phyloP scores from a whole-genome alignment of 2,329 filamentous ascomycete species.

The Ambrosiella xylebori region DNA sequence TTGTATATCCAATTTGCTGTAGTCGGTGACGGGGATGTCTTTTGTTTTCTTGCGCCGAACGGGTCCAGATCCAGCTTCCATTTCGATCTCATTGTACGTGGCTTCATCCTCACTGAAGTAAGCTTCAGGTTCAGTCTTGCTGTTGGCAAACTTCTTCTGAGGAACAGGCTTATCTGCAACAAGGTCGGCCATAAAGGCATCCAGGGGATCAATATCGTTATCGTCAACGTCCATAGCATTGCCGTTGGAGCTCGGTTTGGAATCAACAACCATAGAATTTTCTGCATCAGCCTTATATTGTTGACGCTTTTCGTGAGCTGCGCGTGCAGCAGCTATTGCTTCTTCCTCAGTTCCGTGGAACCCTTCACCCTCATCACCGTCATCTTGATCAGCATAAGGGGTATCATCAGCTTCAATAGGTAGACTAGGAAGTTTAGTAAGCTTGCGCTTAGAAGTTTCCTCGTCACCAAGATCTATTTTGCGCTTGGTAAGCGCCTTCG shows the following conservation, averaged over 20 bases:
- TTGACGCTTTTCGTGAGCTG: conserved; percentile 64
- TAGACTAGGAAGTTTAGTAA: conserved; percentile 74
- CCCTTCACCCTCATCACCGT: conserved; percentile 57
- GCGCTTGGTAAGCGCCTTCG: conserved; percentile 47
- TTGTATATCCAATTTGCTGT: conserved; percentile 69
- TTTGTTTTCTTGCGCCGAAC: conserved; percentile 66
- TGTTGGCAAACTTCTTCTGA: conserved; percentile 16
- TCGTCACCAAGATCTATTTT: conserved; percentile 80
- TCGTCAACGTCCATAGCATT: conserved; percentile 42
- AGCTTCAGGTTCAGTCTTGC: conserved; percentile 53
- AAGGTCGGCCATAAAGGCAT: conserved; percentile 84
- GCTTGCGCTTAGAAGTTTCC: conserved; percentile 68
- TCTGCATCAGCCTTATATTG: conserved; percentile 24
- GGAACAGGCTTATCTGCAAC: conserved; percentile 26
- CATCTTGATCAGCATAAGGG: conserved; percentile 44
- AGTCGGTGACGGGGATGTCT: conserved; percentile 77
- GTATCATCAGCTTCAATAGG: conserved; percentile 47
- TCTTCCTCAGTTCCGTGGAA: conserved; percentile 77
- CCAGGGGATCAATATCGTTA: conserved; percentile 61
- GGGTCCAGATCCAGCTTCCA: conserved; percentile 34
- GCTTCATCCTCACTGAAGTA: conserved; percentile 80
- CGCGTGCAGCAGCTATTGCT: conserved; percentile 66
- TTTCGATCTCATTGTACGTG: conserved; percentile 32
- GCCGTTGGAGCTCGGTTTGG: conserved; percentile 15
- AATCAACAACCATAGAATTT: conserved; percentile 14